Evolutionary conservation across 2,329 filamentous ascomycete genomes (phyloP).

Genomic region (Aspergillus carbonarius): DNA sequence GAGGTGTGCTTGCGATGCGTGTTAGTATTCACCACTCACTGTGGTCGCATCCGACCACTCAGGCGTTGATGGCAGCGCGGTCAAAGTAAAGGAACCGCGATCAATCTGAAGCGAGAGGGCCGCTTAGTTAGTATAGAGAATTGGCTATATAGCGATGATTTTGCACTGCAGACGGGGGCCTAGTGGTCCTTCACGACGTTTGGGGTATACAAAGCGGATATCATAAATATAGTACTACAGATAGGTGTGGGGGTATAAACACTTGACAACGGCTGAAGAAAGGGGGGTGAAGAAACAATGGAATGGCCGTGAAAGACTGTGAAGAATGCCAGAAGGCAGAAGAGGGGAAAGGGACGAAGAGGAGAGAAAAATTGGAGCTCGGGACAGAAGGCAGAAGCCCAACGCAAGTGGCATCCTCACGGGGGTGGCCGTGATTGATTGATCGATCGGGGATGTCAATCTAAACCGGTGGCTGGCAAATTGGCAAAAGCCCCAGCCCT

Average conservation of each 20-base stretch:
- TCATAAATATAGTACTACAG: not conserved
- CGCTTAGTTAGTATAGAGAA: not conserved
- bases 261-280: not conserved
- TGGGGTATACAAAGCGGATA: not conserved
- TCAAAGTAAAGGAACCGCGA: not conserved
- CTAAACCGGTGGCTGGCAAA: slow-evolving; percentile 22
- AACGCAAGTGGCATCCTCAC: slow-evolving; percentile 11
- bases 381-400: slow-evolving; percentile 2
- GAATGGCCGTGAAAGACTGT: not conserved
- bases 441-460: slow-evolving; percentile 1
- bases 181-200: not conserved
- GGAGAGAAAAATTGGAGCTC: not conserved
- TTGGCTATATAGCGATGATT: not conserved
- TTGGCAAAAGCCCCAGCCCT: slow-evolving; percentile 10
- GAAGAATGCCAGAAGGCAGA: not conserved
- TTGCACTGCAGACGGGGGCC: not conserved
- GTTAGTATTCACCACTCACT: not conserved
- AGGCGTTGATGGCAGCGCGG: not conserved
- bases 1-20: not conserved
- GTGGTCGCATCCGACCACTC: not conserved
- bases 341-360: slow-evolving; percentile 1
- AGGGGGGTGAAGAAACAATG: not conserved
- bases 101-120: not conserved
- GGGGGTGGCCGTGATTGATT: not conserved
- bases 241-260: not conserved